Evolutionary conservation across 1,284 basidiomycete genomes (phyloP).

Genomic region (Anthracocystis setariae): DNA sequence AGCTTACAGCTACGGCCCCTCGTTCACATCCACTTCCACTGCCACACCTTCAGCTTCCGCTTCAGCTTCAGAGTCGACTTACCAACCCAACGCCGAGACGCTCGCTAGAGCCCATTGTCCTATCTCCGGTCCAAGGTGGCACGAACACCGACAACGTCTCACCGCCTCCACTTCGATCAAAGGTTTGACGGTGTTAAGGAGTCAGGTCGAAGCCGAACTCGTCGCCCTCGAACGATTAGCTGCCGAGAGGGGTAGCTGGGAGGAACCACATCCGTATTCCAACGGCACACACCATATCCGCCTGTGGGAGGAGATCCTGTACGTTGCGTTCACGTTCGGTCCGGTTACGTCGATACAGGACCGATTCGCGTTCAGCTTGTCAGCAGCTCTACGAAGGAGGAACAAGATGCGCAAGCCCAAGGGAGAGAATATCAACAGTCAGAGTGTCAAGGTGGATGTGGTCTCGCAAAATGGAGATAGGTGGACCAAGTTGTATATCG

Average conservation of each 20-base stretch:
- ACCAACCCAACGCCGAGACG: constrained; percentile 21
- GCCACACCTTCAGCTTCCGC: too few relatives aligned
- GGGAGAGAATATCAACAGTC: constrained; percentile 22
- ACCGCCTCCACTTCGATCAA: constrained; percentile 41
- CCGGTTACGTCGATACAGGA: constrained; percentile 44
- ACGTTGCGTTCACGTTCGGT: constrained; percentile 32
- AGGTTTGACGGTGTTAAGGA: constrained; percentile 36
- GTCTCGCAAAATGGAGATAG: constrained; percentile 43
- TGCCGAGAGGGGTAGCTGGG: constrained; percentile 25
- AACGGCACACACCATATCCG: constrained; percentile 49
- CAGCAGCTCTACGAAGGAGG: constrained; percentile 20
- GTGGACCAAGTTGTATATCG: constrained; percentile 50
- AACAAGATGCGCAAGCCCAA: constrained; percentile 20
- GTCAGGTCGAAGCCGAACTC: constrained; percentile 40
- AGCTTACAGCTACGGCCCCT: constrained; percentile 36
- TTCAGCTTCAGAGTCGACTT: background rate
- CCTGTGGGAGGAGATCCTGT: constrained; percentile 51
- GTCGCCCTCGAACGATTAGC: constrained; percentile 27
- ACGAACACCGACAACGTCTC: constrained; percentile 38
- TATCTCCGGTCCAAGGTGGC: constrained; percentile 37
- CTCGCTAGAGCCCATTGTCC: constrained; percentile 32
- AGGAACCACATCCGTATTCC: constrained; percentile 45
- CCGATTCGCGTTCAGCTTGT: constrained; percentile 34
- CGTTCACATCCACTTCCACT: constrained; percentile 5
- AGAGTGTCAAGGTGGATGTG: constrained; percentile 53